Evolutionary conservation across 139 green algal species (phyloP).

Genomic region (Volvox reticuliferus): DNA sequence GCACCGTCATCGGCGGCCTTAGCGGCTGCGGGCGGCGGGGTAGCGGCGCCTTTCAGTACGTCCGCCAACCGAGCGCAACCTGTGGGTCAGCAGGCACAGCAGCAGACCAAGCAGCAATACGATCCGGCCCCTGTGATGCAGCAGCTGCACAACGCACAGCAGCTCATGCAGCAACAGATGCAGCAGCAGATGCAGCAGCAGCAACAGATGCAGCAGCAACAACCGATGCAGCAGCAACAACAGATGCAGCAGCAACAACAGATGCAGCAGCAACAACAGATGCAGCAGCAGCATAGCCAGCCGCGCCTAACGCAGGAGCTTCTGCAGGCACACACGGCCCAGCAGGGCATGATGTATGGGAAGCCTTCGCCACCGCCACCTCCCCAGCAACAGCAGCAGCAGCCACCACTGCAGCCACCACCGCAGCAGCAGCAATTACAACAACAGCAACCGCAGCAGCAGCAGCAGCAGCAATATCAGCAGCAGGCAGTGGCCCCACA

Average conservation of each 20-base stretch:
- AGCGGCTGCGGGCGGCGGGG: background rate
- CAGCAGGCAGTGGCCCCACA: background rate
- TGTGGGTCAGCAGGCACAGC: slow-evolving; percentile 11
- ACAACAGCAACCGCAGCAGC: background rate
- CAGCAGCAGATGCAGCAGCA: background rate
- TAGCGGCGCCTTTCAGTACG: background rate
- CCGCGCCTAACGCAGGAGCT: slow-evolving; percentile 4
- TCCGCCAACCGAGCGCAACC: background rate
- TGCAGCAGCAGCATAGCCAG: background rate
- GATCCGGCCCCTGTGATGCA: background rate
- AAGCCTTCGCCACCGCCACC: background rate
- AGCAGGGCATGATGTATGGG: background rate
- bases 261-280: slow-evolving; percentile 12
- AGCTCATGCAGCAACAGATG: background rate
- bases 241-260: slow-evolving; percentile 3
- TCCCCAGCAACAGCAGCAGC: background rate
- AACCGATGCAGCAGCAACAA: background rate
- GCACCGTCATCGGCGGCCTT: background rate
- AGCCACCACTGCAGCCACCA: background rate
- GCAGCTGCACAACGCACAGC: background rate
- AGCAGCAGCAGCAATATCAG: background rate
- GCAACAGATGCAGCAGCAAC: background rate
- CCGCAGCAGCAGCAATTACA: background rate
- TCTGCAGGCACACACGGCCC: slow-evolving; percentile 1
- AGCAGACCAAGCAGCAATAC: background rate